phyloP scores from a whole-genome alignment of 2,329 filamentous ascomycete species.

The Neonectria faginata region DNA sequence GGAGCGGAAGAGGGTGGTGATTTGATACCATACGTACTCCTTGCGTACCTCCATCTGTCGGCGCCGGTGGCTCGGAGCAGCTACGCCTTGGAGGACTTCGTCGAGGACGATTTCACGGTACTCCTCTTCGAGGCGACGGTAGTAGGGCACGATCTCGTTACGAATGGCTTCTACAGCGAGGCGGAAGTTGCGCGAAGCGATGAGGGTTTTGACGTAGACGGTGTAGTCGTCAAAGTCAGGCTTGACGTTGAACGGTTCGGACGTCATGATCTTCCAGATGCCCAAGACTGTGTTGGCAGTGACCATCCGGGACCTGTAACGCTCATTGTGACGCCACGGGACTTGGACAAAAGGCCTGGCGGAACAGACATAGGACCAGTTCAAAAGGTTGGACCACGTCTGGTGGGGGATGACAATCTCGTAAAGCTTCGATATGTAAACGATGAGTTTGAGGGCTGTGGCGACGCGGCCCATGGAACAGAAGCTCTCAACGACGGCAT shows the following conservation, averaged over 20 bases:
- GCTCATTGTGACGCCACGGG: conserved; percentile 52
- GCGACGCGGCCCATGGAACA: conserved; percentile 73
- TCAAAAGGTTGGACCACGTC: conserved; percentile 75
- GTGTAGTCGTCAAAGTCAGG: conserved; percentile 70
- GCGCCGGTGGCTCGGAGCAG: conserved; percentile 42
- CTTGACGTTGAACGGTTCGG: conserved; percentile 65
- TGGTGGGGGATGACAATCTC: conserved; percentile 65
- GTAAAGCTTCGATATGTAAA: conserved; percentile 72
- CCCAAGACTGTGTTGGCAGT: conserved; percentile 57
- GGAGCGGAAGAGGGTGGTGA: conserved; percentile 43
- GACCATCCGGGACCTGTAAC: conserved; percentile 50
- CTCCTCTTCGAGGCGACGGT: conserved; percentile 41
- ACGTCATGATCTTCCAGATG: conserved; percentile 71
- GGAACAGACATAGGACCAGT: conserved; percentile 72
- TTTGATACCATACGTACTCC: conserved; percentile 49
- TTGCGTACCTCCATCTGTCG: conserved; percentile 46
- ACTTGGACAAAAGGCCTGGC: conserved; percentile 50
- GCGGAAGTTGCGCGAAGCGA: conserved; percentile 45
- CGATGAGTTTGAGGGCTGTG: conserved; percentile 68
- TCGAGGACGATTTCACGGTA: conserved; percentile 48
- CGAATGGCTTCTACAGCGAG: conserved; percentile 54
- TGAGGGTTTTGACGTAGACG: conserved; percentile 55
- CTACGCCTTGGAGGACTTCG: conserved; percentile 47
- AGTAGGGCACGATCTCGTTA: conserved; percentile 56
- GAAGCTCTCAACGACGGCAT: conserved; percentile 75